phyloP scores from a whole-genome alignment of 495 filamentous ascomycete species.

The Hypoxylon fuscum region DNA sequence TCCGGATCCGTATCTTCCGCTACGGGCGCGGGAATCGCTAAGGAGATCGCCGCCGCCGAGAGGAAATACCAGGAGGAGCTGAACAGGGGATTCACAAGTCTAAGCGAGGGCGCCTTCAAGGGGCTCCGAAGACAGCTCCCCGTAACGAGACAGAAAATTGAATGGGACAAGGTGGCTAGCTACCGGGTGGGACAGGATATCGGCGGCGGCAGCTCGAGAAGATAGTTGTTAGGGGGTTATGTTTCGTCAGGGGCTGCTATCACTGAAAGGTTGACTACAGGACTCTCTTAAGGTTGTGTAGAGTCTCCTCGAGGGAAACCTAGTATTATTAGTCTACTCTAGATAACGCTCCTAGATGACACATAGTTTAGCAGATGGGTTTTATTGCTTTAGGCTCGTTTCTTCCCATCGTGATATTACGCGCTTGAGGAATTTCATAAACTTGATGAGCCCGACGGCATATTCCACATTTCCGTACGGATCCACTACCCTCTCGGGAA shows the following conservation, averaged over 20 bases:
- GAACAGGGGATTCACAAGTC: slow-evolving; percentile 84
- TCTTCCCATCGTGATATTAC: slow-evolving; percentile 58
- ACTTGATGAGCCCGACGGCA: slow-evolving; percentile 70
- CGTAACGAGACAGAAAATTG: slow-evolving; percentile 97
- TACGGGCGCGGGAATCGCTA: slow-evolving; percentile 73
- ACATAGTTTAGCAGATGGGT: no score
- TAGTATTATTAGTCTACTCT: no score
- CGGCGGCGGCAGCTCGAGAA: slow-evolving; percentile 61
- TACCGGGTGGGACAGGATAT: slow-evolving; percentile 85
- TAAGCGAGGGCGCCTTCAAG: slow-evolving; percentile 97
- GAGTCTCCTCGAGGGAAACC: no score
- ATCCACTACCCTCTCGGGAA: slow-evolving; percentile 67
- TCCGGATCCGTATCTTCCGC: slow-evolving; percentile 64
- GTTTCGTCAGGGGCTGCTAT: background rate
- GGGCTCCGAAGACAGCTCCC: slow-evolving; percentile 89
- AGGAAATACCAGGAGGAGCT: slow-evolving; percentile 96
- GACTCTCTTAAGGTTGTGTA: no score
- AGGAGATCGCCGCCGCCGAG: slow-evolving; percentile 79
- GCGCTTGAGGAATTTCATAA: slow-evolving; percentile 67
- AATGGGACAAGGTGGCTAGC: slow-evolving; percentile 99
- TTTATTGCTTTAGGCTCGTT: background rate
- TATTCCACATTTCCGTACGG: slow-evolving; percentile 68
- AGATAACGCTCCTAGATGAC: no score
- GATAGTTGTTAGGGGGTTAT: slow-evolving; percentile 42
- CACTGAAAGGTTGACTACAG: no score